Conservation (phyloP, 2,329 filamentous ascomycete genomes). For the Colletotrichum sp. region DNA sequence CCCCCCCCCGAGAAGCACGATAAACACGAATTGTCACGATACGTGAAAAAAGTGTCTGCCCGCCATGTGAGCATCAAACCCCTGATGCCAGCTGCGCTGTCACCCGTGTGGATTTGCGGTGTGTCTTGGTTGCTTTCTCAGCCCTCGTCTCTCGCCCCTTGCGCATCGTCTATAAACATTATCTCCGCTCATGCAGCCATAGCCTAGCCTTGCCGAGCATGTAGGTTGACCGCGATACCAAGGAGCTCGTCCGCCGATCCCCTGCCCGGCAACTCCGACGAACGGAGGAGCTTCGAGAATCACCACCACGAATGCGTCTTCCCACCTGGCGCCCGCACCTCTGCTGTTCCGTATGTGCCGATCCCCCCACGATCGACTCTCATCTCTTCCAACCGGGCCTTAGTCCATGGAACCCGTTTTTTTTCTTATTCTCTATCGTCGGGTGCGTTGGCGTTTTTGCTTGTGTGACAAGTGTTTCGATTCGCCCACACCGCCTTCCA, state of each 20-base stretch:
- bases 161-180: neutral
- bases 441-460: neutral
- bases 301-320: neutral
- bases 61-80: neutral
- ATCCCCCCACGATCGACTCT: conserved; percentile 6
- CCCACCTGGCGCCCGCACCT: neutral
- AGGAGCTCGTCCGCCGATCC: conserved; percentile 6
- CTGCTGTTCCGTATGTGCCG: conserved; percentile 10
- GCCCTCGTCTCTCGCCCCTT: neutral
- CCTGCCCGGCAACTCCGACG: conserved; percentile 11
- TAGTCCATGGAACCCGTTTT: neutral
- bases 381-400: neutral
- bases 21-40: neutral
- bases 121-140: neutral
- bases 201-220: conserved; percentile 15
- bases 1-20: too few relatives aligned
- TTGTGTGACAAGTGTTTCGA: neutral
- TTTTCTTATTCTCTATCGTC: neutral
- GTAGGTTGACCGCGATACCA: conserved; percentile 1
- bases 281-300: conserved; percentile 16
- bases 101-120: conserved; percentile 3
- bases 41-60: neutral
- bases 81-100: neutral
- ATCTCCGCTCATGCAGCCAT: conserved; percentile 1
- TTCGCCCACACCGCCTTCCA: neutral